phyloP scores from a whole-genome alignment of 2,329 filamentous ascomycete genomes.

The Teratosphaeria epicoccoides region DNA sequence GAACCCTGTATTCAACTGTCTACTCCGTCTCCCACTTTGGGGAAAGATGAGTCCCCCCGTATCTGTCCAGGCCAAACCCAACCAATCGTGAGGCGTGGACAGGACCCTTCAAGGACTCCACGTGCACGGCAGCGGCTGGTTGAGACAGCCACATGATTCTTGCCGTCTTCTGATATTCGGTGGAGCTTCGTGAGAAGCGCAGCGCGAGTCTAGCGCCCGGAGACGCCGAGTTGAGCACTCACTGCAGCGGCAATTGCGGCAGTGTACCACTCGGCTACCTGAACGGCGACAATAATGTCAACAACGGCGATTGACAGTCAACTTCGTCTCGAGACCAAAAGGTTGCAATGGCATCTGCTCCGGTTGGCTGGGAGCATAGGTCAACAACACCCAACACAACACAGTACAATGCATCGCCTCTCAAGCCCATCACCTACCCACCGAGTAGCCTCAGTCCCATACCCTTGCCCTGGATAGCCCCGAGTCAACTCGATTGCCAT shows the following conservation, averaged over 20 bases:
- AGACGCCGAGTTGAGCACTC: not conserved
- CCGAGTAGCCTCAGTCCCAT: constrained; percentile 38
- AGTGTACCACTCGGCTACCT: not conserved
- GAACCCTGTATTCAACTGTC: no score
- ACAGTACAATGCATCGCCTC: no score
- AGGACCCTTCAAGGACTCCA: not conserved
- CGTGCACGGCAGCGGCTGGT: not conserved
- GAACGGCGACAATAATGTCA: not conserved
- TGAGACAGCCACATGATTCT: not conserved
- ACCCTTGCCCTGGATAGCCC: constrained; percentile 31
- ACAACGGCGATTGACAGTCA: not conserved
- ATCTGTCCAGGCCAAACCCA: no score
- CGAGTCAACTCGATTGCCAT: constrained; percentile 32
- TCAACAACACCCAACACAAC: not conserved
- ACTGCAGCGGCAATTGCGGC: not conserved
- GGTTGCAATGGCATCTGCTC: not conserved
- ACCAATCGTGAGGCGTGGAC: not conserved
- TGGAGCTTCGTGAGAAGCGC: not conserved
- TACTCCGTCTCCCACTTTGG: no score
- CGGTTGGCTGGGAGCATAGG: not conserved
- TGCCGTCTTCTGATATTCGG: not conserved
- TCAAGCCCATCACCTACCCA: constrained; percentile 42
- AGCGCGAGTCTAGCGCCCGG: no score
- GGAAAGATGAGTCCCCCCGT: no score
- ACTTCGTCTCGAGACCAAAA: not conserved